phyloP scores from a whole-genome alignment of 352 stramenopile genomes.

The Halophytophthora polymorphica region DNA sequence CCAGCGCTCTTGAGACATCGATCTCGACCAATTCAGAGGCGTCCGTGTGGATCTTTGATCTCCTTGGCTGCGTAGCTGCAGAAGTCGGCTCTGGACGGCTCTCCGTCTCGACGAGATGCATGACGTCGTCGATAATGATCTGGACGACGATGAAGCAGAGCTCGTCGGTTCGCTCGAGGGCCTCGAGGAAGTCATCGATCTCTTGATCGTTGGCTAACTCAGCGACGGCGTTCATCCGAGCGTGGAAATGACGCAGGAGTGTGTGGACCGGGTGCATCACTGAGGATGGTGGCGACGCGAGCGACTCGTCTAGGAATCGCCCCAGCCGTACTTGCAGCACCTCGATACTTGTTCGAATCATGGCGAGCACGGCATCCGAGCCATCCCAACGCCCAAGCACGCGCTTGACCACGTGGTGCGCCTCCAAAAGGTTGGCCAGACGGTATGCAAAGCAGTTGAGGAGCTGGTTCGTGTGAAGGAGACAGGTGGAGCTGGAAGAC shows the following conservation, averaged over 20 bases:
- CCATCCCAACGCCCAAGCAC: conserved; percentile 2
- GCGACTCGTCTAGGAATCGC: conserved; percentile 12
- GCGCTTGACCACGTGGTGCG: conserved; percentile 13
- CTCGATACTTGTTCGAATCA: conserved; percentile 2
- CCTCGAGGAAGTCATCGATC: conserved; percentile 11
- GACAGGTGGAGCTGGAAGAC: conserved; percentile 6
- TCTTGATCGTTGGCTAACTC: conserved; percentile 12
- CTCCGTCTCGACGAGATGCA: conserved; percentile 4
- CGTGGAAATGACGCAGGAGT: conserved; percentile 7
- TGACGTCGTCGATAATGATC: conserved; percentile 18
- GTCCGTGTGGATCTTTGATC: background rate
- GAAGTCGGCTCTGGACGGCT: background rate
- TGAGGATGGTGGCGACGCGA: conserved; percentile 6
- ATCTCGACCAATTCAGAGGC: conserved; percentile 5
- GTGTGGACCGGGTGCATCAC: conserved; percentile 7
- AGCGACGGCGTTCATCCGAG: background rate
- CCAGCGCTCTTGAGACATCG: conserved; percentile 31
- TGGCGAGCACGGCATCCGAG: conserved; percentile 1
- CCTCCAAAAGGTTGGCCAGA: conserved; percentile 14
- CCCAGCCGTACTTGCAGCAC: conserved; percentile 9
- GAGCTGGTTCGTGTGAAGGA: conserved; percentile 12
- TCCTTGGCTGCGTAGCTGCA: background rate
- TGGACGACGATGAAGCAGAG: conserved; percentile 22
- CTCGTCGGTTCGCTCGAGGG: conserved; percentile 17
- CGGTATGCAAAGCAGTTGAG: conserved; percentile 19